Base-by-base conservation (phyloP, 495 filamentous ascomycete genomes). In the Hypoxylon crocopeplum region DNA sequence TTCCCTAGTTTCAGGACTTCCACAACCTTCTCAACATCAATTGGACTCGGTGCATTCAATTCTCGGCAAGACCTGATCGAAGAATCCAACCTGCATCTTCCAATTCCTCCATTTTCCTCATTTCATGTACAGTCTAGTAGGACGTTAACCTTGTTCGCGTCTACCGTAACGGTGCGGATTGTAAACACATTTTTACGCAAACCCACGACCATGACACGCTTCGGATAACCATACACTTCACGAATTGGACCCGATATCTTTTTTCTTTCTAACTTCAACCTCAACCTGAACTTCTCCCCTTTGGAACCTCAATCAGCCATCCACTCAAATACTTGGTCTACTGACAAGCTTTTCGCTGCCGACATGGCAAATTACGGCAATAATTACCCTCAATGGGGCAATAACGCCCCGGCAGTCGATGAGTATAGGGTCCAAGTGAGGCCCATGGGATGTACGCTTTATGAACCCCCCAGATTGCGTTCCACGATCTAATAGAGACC, bases 341-440 rank as follows among this genome's bases (percentile, higher is more conserved):
- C n/a, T n/a, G n/a, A n/a, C n/a, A n/a, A n/a, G n/a, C n/a, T n/a
- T 49, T 48, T 25, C 7, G 21, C 38, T 42, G 16, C 21, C 39
- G 22, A 24, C 29, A 71, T 71, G 62, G 59, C 62, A 27, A 59
- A 48, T 40, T 51, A 52, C 33, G 45, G 53, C 36, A 59, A 58
- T 33, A 34, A 7, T 12, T 8, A n/a, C 32, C 17, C 21, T 15
- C 34, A 56, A 27, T 64, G 64, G 58, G 69, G 44, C 20, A 17
- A 74, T 91, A 30, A 87, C 85, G 33, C 76, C 65, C 22, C 88
- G 88, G 73, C 59, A 63, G 57, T 32, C 10, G 75, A 77, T 24
- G 78, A 80, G 12, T 64, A 67, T 69, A 76, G 75, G 22, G 48
- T 81, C 21, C 76, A 79, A 48, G 49, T 72, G 41, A 78, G 75